phyloP scores from a whole-genome alignment of 2,329 filamentous ascomycete species.

The Penicillium sp. region DNA sequence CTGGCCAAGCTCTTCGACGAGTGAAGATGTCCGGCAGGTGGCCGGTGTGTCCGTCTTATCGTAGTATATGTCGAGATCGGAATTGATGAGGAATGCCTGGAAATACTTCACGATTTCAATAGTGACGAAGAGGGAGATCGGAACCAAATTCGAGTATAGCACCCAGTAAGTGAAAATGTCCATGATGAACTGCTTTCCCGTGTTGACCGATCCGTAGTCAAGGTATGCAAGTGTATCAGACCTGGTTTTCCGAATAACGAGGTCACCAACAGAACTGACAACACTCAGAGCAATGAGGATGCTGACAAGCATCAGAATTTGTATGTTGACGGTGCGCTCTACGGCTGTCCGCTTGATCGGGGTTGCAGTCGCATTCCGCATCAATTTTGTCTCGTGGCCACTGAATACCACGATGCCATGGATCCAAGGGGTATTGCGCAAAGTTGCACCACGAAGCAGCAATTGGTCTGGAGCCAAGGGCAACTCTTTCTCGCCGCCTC shows the following conservation, averaged over 20 bases:
- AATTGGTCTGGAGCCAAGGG: constrained; percentile 88
- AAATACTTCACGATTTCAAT: constrained; percentile 98
- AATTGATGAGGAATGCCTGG: constrained; percentile 96
- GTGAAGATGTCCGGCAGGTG: constrained; percentile 89
- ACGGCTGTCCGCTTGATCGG: constrained; percentile 98
- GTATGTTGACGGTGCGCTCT: constrained; percentile 85
- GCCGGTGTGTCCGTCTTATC: constrained; percentile 92
- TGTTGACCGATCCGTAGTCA: constrained; percentile 59
- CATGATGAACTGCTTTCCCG: constrained; percentile 79
- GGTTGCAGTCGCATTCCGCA: constrained; percentile 95
- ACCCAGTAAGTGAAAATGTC: constrained; percentile 99
- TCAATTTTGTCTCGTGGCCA: constrained; percentile 96
- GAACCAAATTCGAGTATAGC: constrained; percentile 90
- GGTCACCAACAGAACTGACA: constrained; percentile 85
- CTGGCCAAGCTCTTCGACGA: constrained; percentile 96
- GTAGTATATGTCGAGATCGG: constrained; percentile 96
- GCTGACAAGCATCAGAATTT: constrained; percentile 83
- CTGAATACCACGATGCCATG: constrained; percentile 96
- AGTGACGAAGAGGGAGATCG: constrained; percentile 96
- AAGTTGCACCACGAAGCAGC: constrained; percentile 82
- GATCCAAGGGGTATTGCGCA: constrained; percentile 95
- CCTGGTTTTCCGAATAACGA: constrained; percentile 68
- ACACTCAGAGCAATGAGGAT: constrained; percentile 82
- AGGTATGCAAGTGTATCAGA: constrained; percentile 68
- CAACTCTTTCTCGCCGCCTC: constrained; percentile 89